Conservation (phyloP, 805 yeast species). For the Pichia cephalocereana region DNA sequence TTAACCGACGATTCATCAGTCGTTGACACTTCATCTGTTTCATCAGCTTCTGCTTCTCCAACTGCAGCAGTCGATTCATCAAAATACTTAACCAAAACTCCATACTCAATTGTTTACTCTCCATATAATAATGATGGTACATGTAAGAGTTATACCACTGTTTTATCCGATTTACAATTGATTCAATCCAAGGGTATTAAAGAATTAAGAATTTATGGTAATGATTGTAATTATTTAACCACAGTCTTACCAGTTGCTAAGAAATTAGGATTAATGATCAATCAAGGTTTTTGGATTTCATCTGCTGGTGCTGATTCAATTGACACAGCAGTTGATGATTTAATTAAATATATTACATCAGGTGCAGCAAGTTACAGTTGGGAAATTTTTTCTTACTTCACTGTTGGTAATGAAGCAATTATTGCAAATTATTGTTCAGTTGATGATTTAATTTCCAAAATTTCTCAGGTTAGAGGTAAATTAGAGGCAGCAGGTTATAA, state of each 20-base stretch:
- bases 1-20: neutral
- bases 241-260: constrained; percentile 56
- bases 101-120: constrained; percentile 60
- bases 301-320: constrained; percentile 59
- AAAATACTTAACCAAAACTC: constrained; percentile 27
- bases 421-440: constrained; percentile 52
- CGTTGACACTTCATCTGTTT: too few relatives aligned
- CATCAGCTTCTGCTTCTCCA: neutral
- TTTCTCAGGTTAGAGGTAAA: constrained; percentile 49
- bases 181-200: constrained; percentile 55
- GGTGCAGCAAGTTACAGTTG: constrained; percentile 44
- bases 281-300: constrained; percentile 83
- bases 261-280: constrained; percentile 55
- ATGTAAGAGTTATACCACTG: constrained; percentile 53
- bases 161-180: constrained; percentile 46
- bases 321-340: constrained; percentile 44
- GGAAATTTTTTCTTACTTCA: constrained; percentile 67
- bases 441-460: constrained; percentile 53
- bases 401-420: constrained; percentile 87
- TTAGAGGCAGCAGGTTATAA: constrained; percentile 63
- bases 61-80: constrained; percentile 22
- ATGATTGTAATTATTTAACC: constrained; percentile 67
- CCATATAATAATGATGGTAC: constrained; percentile 64
- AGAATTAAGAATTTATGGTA: constrained; percentile 72
- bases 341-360: constrained; percentile 36